Percentiles rank a stretch among this genome's conserved stretches.
Evolutionary conservation across 2,329 filamentous ascomycete species (phyloP).

Genomic region (Apiospora arundinis): DNA sequence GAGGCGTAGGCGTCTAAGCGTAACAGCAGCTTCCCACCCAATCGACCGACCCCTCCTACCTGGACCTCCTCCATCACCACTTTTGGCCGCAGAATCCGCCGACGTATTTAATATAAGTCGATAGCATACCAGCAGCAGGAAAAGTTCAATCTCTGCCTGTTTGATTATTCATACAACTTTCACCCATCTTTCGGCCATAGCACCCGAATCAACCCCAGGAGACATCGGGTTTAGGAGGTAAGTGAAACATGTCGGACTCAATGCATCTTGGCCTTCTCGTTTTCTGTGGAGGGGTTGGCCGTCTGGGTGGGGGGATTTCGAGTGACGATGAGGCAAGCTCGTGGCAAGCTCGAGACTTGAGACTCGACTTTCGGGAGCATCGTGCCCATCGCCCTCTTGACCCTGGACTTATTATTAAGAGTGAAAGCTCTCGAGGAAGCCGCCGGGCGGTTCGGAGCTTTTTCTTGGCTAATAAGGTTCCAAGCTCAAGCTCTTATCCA

Average conservation of each 20-base stretch:
- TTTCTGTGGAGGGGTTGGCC: neutral
- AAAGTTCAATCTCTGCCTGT: neutral
- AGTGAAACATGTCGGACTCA: constrained; percentile 7
- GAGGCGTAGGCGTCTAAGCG: neutral
- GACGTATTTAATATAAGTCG: constrained; percentile 6
- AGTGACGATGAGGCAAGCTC: constrained; percentile 11
- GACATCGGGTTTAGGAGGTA: constrained; percentile 7
- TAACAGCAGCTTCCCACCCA: neutral
- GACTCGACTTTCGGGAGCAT: too few relatives aligned
- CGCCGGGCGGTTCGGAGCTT: constrained; percentile 1
- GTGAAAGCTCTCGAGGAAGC: neutral
- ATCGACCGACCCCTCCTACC: neutral
- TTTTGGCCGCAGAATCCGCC: constrained; percentile 15
- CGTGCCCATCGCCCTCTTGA: too few relatives aligned
- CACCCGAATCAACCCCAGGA: neutral
- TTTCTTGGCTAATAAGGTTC: constrained; percentile 6
- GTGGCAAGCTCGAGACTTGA: too few relatives aligned
- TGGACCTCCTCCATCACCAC: neutral
- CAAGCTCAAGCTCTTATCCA: neutral
- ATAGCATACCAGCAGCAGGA: neutral
- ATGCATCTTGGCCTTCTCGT: neutral
- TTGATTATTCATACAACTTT: constrained; percentile 1
- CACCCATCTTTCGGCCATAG: constrained; percentile 2
- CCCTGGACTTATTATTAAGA: too few relatives aligned
- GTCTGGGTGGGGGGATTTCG: neutral